Evolutionary conservation across 73 alveolate genomes (phyloP).

Genomic region (Paramecium caudatum): DNA sequence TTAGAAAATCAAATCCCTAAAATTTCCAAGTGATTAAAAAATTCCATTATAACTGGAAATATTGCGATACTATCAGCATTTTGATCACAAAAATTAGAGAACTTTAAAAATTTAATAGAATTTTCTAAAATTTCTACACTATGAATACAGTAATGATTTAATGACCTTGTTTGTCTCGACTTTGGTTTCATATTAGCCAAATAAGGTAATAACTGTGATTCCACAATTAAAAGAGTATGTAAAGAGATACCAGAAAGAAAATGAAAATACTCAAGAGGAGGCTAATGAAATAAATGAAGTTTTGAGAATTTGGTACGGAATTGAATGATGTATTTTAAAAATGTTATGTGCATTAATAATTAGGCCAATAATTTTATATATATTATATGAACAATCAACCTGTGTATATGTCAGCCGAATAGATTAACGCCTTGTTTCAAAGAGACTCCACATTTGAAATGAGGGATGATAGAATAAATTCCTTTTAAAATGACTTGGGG

Average conservation of each 20-base stretch:
- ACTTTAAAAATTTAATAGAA: not conserved
- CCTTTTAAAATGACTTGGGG: not conserved
- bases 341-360: too few relatives aligned
- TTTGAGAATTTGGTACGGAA: too few relatives aligned
- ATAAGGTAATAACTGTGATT: too few relatives aligned
- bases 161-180: too few relatives aligned
- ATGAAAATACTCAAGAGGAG: too few relatives aligned
- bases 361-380: too few relatives aligned
- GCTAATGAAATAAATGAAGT: too few relatives aligned
- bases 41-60: not conserved
- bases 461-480: conserved; percentile 59
- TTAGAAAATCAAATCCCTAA: not conserved
- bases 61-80: not conserved
- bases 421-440: conserved; percentile 32
- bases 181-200: too few relatives aligned
- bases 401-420: conserved; percentile 66
- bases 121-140: not conserved
- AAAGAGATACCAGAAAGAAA: too few relatives aligned
- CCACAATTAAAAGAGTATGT: too few relatives aligned
- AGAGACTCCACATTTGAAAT: conserved; percentile 20
- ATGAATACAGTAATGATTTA: not conserved
- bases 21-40: not conserved
- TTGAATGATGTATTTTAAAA: too few relatives aligned
- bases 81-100: conserved; percentile 1
- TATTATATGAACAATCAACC: conserved; percentile 55